These are phyloP conservation scores for Starmerella stellata DNA, from an alignment of 805 yeast genomes.

Conservation along the genomic window DNA sequence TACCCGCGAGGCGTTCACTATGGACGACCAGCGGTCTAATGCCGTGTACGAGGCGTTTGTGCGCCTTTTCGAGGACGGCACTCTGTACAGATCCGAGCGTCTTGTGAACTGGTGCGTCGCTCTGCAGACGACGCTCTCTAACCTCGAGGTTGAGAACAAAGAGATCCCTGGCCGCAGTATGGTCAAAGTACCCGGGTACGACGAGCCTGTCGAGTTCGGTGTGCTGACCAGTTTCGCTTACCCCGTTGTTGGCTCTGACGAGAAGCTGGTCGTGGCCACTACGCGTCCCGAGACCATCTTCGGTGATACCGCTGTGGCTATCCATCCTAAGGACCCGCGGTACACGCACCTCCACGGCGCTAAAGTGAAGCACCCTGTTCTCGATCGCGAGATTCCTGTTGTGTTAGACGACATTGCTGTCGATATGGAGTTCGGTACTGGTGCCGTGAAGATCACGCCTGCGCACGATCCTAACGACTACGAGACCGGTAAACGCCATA, in stretches of 20 bases:
- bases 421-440: slow-evolving; percentile 98
- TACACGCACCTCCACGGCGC: slow-evolving; percentile 92
- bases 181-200: slow-evolving; percentile 76
- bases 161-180: slow-evolving; percentile 66
- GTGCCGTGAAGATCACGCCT: slow-evolving; percentile 98
- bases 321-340: slow-evolving; percentile 87
- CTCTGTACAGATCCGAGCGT: slow-evolving; percentile 82
- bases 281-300: slow-evolving; percentile 97
- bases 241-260: slow-evolving; percentile 69
- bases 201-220: slow-evolving; percentile 84
- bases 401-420: slow-evolving; percentile 83
- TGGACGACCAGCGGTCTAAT: slow-evolving; percentile 55
- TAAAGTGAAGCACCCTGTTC: slow-evolving; percentile 74
- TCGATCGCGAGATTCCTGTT: slow-evolving; percentile 71
- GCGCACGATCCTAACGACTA: slow-evolving; percentile 97
- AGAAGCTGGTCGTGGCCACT: slow-evolving; percentile 80
- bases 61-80: slow-evolving; percentile 80
- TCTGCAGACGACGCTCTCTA: slow-evolving; percentile 85
- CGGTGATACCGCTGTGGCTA: slow-evolving; percentile 96
- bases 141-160: slow-evolving; percentile 89
- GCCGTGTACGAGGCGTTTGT: slow-evolving; percentile 88
- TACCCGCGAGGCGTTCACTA: slow-evolving; percentile 84
- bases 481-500: slow-evolving; percentile 85
- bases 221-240: slow-evolving; percentile 91
- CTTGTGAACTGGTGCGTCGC: slow-evolving; percentile 93